Evolutionary conservation across 2,329 filamentous ascomycete species (phyloP).

Genomic region (Diaporthe destruens): DNA sequence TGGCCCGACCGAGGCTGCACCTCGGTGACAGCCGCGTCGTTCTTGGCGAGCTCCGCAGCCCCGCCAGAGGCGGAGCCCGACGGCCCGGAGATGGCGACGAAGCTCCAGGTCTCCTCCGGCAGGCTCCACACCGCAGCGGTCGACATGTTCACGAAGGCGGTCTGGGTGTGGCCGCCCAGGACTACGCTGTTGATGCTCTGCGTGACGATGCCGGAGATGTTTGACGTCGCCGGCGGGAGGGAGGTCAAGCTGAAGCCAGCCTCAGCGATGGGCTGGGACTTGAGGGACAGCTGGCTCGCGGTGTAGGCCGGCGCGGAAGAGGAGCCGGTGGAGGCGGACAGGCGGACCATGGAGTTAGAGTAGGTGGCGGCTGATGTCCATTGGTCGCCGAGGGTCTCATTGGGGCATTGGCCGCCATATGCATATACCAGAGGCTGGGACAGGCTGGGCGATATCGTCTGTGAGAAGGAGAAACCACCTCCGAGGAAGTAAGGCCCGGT

Average conservation of each 20-base stretch:
- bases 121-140: conserved; percentile 88
- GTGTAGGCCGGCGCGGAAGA: conserved; percentile 51
- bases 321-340: conserved; percentile 61
- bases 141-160: conserved; percentile 94
- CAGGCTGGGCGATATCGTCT: conserved; percentile 64
- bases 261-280: conserved; percentile 80
- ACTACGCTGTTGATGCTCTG: conserved; percentile 85
- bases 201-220: conserved; percentile 72
- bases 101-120: conserved; percentile 89
- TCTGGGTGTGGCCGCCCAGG: conserved; percentile 85
- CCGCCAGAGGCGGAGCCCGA: conserved; percentile 41
- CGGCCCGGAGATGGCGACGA: conserved; percentile 73
- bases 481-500: conserved; percentile 65
- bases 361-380: conserved; percentile 82
- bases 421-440: conserved; percentile 73
- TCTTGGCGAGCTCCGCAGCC: conserved; percentile 68
- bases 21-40: conserved; percentile 48
- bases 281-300: conserved; percentile 54
- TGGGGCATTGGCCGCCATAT: conserved; percentile 92
- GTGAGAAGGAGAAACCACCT: conserved; percentile 75
- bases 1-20: conserved; percentile 91
- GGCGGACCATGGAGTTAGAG: conserved; percentile 80
- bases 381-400: conserved; percentile 54
- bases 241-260: conserved; percentile 89
- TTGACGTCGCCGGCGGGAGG: conserved; percentile 77